These are phyloP conservation scores for Pisolithus albus DNA, from an alignment of 768 basidiomycete species.

Conservation along the genomic window DNA sequence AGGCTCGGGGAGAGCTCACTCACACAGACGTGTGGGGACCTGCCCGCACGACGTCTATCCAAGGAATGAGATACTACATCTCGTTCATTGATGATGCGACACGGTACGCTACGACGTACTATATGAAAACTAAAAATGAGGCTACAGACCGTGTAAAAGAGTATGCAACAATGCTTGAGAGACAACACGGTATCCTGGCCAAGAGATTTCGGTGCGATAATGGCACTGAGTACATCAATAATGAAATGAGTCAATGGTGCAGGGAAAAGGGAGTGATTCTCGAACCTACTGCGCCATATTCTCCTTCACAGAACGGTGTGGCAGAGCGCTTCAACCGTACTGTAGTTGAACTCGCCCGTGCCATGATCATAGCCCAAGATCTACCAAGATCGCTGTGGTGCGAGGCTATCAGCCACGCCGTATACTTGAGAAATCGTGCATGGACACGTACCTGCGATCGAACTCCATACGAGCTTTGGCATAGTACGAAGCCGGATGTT, in stretches of 20 bases:
- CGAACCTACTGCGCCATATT: neutral
- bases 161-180: neutral
- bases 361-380: neutral
- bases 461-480: too few species aligned
- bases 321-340: neutral
- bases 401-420: neutral
- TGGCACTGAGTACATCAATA: neutral
- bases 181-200: neutral
- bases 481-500: too few species aligned
- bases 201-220: neutral
- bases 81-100: neutral
- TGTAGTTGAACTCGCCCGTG: neutral
- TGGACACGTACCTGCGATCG: neutral
- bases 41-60: fast-evolving
- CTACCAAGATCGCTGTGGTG: neutral
- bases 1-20: neutral
- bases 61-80: neutral
- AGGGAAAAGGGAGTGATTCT: neutral
- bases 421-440: neutral
- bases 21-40: conserved; percentile 8
- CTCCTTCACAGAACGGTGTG: neutral
- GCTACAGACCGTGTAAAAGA: neutral
- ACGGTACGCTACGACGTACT: neutral
- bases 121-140: neutral
- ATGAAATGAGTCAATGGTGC: neutral